phyloP scores from a whole-genome alignment of 1,139 yeast genomes.

The Starmera stellimalicola region DNA sequence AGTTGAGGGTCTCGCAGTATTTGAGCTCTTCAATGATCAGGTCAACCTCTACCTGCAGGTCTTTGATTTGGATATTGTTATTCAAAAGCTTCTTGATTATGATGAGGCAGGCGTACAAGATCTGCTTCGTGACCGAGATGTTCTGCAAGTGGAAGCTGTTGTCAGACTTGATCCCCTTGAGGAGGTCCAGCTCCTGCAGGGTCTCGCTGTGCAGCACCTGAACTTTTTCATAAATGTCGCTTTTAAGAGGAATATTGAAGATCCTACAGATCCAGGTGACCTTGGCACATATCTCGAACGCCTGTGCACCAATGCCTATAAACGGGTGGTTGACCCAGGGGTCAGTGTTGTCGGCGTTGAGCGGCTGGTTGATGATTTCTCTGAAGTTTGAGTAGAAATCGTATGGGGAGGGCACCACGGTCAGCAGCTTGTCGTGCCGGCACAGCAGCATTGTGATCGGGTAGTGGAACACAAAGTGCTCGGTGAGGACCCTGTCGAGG shows the following conservation, averaged over 20 bases:
- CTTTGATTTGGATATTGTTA: constrained; percentile 6
- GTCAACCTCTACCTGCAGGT: constrained; percentile 8
- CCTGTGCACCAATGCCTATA: constrained; percentile 14
- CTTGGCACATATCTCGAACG: constrained; percentile 22
- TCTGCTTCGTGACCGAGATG: constrained; percentile 10
- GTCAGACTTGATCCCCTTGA: constrained; percentile 1
- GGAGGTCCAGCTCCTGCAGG: constrained; percentile 5
- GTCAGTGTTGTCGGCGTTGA: constrained; percentile 4
- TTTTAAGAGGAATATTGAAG: constrained; percentile 8
- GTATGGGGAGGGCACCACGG: constrained; percentile 22
- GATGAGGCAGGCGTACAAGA: constrained; percentile 10
- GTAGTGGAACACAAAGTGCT: constrained; percentile 23
- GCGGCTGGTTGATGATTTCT: neutral
- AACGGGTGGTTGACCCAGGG: constrained; percentile 18
- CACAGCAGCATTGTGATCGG: constrained; percentile 22
- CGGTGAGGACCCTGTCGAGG: constrained; percentile 20
- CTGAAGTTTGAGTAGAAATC: constrained; percentile 17
- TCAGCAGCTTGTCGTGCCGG: constrained; percentile 17
- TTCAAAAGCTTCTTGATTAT: constrained; percentile 11
- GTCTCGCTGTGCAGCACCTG: constrained; percentile 6
- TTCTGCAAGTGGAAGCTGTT: constrained; percentile 2
- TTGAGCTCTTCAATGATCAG: constrained; percentile 6
- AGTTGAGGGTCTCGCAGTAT: constrained; percentile 4
- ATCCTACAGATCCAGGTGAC: constrained; percentile 18
- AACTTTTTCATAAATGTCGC: constrained; percentile 6